Percentiles rank a stretch among this genome's conserved stretches.
Evolutionary conservation across 139 green algal species (phyloP).

Genomic region (Micromonas commoda): DNA sequence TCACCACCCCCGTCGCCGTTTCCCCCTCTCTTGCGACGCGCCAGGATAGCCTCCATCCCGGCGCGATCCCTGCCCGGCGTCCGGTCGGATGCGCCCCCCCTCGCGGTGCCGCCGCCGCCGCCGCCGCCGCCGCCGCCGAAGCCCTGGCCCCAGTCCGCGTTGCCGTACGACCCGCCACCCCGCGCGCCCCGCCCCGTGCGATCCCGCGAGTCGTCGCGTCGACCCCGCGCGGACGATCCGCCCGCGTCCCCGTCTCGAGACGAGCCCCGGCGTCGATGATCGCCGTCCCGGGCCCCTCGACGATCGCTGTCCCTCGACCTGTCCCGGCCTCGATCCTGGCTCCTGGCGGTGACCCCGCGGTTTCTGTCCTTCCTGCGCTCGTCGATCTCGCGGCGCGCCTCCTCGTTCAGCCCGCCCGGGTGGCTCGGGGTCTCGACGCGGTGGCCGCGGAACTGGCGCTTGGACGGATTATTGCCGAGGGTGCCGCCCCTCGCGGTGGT

Average conservation of each 20-base stretch:
- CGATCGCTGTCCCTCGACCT: not conserved
- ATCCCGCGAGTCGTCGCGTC: not conserved
- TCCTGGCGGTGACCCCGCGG: not conserved
- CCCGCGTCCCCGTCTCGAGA: not conserved
- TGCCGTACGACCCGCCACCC: not conserved
- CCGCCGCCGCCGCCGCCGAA: not conserved
- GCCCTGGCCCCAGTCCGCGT: not conserved
- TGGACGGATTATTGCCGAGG: not conserved
- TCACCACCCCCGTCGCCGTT: not conserved
- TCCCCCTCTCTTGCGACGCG: not conserved
- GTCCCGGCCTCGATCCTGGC: no score
- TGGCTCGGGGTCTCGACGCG: constrained; percentile 72
- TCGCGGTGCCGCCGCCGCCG: no score
- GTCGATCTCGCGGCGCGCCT: constrained; percentile 21
- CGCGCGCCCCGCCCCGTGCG: no score
- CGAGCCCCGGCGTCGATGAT: no score
- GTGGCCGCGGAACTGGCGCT: constrained; percentile 58
- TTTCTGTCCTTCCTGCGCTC: constrained; percentile 23
- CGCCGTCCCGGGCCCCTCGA: not conserved
- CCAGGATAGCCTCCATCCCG: not conserved
- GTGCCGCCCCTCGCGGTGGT: not conserved
- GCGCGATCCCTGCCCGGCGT: not conserved
- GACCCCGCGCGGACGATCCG: not conserved
- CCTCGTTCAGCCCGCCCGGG: constrained; percentile 48
- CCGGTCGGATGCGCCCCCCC: not conserved